Percentiles rank a stretch among this genome's conserved stretches.
phyloP scores from a whole-genome alignment of 805 yeast species.

The Geotrichum ghanense region DNA sequence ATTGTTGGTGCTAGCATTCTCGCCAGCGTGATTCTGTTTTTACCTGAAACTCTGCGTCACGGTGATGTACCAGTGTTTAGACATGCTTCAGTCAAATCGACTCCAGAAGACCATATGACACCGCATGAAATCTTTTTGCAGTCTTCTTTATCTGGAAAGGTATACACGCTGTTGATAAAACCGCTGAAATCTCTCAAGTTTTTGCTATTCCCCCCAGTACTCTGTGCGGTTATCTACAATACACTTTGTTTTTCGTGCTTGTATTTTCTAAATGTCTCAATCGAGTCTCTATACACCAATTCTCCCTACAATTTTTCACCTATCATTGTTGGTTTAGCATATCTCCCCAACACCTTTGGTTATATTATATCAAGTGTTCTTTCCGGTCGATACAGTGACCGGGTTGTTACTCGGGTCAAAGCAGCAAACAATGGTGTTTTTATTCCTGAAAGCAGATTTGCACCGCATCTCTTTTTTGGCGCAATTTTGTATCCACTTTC shows the following conservation, averaged over 20 bases:
- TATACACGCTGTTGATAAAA: slow-evolving; percentile 27
- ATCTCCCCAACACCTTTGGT: slow-evolving; percentile 74
- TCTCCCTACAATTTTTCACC: slow-evolving; percentile 61
- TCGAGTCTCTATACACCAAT: slow-evolving; percentile 49
- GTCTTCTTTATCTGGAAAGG: slow-evolving; percentile 5
- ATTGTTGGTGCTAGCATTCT: slow-evolving; percentile 48
- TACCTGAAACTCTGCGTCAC: slow-evolving; percentile 73
- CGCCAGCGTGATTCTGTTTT: slow-evolving; percentile 37
- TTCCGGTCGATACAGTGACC: slow-evolving; percentile 76
- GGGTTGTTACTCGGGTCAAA: slow-evolving; percentile 40
- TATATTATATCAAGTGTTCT: slow-evolving; percentile 64
- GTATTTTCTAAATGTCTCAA: slow-evolving; percentile 64
- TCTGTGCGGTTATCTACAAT: slow-evolving; percentile 51
- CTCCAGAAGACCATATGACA: background rate
- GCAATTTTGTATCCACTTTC: slow-evolving; percentile 52
- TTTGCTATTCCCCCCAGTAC: slow-evolving; percentile 63
- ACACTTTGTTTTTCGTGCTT: slow-evolving; percentile 61
- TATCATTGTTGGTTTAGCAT: slow-evolving; percentile 59
- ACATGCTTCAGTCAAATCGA: slow-evolving; percentile 6
- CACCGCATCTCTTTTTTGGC: slow-evolving; percentile 61
- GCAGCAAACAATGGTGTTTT: slow-evolving; percentile 48
- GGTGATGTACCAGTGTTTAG: slow-evolving; percentile 33
- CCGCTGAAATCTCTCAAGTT: slow-evolving; percentile 56
- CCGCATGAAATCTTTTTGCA: slow-evolving; percentile 1
- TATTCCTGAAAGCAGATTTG: slow-evolving; percentile 69